phyloP scores from a whole-genome alignment of 805 yeast species.

The Lipomyces yamanashiensis region DNA sequence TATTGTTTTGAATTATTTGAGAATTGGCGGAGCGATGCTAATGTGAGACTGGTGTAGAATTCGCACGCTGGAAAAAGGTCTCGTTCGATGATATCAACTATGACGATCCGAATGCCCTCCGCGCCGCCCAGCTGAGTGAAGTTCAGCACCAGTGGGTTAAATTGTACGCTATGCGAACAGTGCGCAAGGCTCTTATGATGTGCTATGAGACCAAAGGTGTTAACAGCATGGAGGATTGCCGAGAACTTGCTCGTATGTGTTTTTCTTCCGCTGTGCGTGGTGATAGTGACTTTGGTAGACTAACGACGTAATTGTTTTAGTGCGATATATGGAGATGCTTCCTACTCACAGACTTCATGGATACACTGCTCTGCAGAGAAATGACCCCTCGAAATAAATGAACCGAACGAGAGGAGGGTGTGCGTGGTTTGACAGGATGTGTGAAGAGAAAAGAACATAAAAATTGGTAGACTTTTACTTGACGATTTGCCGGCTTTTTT shows the following conservation, averaged over 20 bases:
- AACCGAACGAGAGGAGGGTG: background rate
- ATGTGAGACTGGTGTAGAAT: background rate
- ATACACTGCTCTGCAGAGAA: constrained; percentile 83
- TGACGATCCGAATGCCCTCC: constrained; percentile 63
- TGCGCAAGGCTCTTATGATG: constrained; percentile 74
- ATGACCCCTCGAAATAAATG: constrained; percentile 73
- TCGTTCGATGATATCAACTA: constrained; percentile 85
- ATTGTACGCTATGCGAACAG: constrained; percentile 63
- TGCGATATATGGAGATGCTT: constrained; percentile 70
- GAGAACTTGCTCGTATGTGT: constrained; percentile 68
- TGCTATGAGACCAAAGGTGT: constrained; percentile 67
- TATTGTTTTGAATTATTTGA: background rate
- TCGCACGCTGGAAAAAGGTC: constrained; percentile 47
- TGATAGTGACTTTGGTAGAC: background rate
- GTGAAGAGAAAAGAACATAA: background rate
- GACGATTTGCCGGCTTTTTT: background rate
- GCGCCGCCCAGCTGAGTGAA: constrained; percentile 76
- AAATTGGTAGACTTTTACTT: background rate
- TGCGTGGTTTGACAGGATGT: background rate
- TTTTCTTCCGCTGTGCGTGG: background rate
- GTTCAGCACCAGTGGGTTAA: constrained; percentile 81
- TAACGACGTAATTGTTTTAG: constrained; percentile 30
- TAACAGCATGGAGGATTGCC: constrained; percentile 78
- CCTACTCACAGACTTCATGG: constrained; percentile 73
- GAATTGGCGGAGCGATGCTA: background rate